Percentiles rank a stretch among this genome's conserved stretches.
These are phyloP conservation scores for Bipolaris victoriae DNA, from an alignment of 2,329 filamentous ascomycete species.

Conservation along the genomic window DNA sequence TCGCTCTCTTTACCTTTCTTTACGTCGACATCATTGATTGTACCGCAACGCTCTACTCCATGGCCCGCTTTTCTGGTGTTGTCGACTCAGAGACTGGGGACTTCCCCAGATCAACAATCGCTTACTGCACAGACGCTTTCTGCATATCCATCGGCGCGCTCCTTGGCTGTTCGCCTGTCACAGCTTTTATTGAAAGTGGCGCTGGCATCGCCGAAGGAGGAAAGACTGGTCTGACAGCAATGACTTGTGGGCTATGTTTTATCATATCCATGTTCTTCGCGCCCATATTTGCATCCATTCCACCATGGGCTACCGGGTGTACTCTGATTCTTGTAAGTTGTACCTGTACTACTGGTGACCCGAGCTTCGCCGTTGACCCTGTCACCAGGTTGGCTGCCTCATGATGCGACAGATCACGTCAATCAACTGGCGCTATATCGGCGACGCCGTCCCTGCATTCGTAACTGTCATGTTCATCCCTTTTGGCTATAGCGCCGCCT, in stretches of 20 bases:
- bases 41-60: slow-evolving; percentile 85
- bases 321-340: slow-evolving; percentile 75
- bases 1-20: slow-evolving; percentile 86
- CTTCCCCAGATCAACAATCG: slow-evolving; percentile 82
- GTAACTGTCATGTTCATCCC: slow-evolving; percentile 84
- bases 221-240: slow-evolving; percentile 79
- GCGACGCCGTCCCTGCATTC: slow-evolving; percentile 84
- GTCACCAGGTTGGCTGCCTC: slow-evolving; percentile 66
- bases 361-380: slow-evolving; percentile 21
- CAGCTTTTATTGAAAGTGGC: slow-evolving; percentile 85
- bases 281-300: slow-evolving; percentile 87
- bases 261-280: slow-evolving; percentile 89
- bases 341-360: not conserved
- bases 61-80: slow-evolving; percentile 82
- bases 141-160: slow-evolving; percentile 81
- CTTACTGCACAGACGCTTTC: slow-evolving; percentile 83
- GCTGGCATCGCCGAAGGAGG: slow-evolving; percentile 89
- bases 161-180: slow-evolving; percentile 79
- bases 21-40: slow-evolving; percentile 91
- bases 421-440: slow-evolving; percentile 87
- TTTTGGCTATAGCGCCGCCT: slow-evolving; percentile 86
- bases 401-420: slow-evolving; percentile 76
- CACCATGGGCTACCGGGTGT: slow-evolving; percentile 86
- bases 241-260: slow-evolving; percentile 80
- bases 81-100: slow-evolving; percentile 83